Evolutionary conservation across 2,329 filamentous ascomycete genomes (phyloP), one percentile per base, ranked within the genome.

Genomic region (Calonectria multiphialidica): DNA sequence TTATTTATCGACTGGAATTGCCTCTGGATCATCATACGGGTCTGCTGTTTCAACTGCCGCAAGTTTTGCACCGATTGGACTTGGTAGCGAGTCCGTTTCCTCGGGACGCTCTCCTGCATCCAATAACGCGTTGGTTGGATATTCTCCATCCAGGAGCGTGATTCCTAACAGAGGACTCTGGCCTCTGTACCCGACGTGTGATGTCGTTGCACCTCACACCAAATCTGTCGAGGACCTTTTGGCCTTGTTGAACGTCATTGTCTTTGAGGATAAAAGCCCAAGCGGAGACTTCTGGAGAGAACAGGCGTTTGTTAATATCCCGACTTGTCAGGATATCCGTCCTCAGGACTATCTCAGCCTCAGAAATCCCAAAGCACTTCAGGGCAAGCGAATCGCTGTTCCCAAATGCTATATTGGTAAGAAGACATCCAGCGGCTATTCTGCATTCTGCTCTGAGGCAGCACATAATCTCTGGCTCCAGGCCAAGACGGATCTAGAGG

Each of bases 21-120:
- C 86, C 0, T 91, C 89, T 0, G 90, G 90, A 0, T 91, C 89
- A 0, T 91, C 89, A 0, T 90, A 91, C 72, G 90, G 90, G 1
- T 87, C 87, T 1, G 90, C 84, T 0, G 87, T 86, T 0, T 85
- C 89, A 0, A 87, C 87, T 0, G 83, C 88, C 2, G 82, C 88
- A 0, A 87, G 84, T 30, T 86, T 91, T 61, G 88, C 85, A 8
- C 84, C 84, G 0, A 91, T 91, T 71, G 89, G 87, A 0, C 82
- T 91, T 66, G 90, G 86, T 0, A 85, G 84, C 2, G 90, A 92
- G 77, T 90, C 89, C 0, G 87, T 91, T 0, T 89, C 87, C 0
- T 90, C 88, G 0, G 90, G 90, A 0, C 83, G 90, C 2, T 87
- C 87, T 3, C 90, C 89, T 0, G 89, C 89, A 1, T 89, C 86